Evolutionary conservation across 2,329 filamentous ascomycete species (phyloP).

Genomic region (Calonectria crousiana): DNA sequence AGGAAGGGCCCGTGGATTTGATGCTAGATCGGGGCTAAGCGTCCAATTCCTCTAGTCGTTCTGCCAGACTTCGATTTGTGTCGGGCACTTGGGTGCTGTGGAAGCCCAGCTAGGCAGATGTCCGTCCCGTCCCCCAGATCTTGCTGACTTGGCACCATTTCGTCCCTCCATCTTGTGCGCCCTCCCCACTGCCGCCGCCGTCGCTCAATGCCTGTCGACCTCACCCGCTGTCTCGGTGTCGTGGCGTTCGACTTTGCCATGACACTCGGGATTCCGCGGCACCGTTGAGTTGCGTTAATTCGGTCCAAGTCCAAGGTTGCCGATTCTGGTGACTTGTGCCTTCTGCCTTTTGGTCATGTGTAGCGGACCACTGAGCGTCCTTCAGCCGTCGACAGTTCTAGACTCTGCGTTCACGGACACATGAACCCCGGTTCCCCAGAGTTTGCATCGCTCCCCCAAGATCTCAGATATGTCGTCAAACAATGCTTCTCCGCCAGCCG

Average conservation of each 20-base stretch:
- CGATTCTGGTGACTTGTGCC: constrained; percentile 19
- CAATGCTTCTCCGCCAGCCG: constrained; percentile 26
- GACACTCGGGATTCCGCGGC: constrained; percentile 25
- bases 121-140: constrained; percentile 15
- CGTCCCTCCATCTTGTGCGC: not conserved
- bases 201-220: constrained; percentile 19
- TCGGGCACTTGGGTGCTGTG: constrained; percentile 13
- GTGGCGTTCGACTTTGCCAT: constrained; percentile 28
- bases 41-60: constrained; percentile 19
- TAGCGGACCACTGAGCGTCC: not conserved
- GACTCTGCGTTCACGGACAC: not conserved
- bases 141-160: constrained; percentile 22
- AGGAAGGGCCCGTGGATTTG: constrained; percentile 26
- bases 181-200: constrained; percentile 9
- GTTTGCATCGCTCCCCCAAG: constrained; percentile 3
- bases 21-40: constrained; percentile 18
- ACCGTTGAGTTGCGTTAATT: constrained; percentile 24
- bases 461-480: constrained; percentile 2
- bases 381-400: not conserved
- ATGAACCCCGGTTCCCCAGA: not conserved
- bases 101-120: not conserved
- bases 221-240: constrained; percentile 15
- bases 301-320: constrained; percentile 12
- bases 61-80: constrained; percentile 20
- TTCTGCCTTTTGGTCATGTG: not conserved